These are phyloP conservation scores for Colletotrichum costaricense DNA, from an alignment of 2,329 filamentous ascomycete genomes.

Conservation along the genomic window DNA sequence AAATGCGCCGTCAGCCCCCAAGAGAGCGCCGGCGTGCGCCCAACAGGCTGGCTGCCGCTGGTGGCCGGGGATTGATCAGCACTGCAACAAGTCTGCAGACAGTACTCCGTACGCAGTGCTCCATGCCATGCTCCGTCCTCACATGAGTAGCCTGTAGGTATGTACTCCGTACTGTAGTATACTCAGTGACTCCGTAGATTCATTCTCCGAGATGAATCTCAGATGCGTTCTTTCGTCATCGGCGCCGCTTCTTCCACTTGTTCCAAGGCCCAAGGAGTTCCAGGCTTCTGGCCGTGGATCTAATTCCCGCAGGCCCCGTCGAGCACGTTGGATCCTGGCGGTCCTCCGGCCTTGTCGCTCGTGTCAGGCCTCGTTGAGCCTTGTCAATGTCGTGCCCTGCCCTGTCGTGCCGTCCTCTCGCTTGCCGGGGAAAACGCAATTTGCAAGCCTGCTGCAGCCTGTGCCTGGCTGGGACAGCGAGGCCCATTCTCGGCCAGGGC, in stretches of 20 bases:
- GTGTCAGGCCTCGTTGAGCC: not conserved
- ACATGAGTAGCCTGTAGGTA: too few species aligned
- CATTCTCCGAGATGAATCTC: constrained; percentile 3
- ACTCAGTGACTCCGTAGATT: too few species aligned
- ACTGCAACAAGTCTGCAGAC: not conserved
- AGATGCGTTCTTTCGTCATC: constrained; percentile 33
- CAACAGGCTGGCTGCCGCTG: not conserved
- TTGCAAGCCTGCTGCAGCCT: constrained; percentile 6
- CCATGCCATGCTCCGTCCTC: too few species aligned
- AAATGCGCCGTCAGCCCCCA: constrained; percentile 28
- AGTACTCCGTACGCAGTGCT: not conserved
- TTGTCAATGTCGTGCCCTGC: constrained; percentile 24
- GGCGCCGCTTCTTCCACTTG: constrained; percentile 24
- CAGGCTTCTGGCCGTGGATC: constrained; percentile 31
- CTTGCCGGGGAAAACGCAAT: constrained; percentile 17
- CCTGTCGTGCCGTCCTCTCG: constrained; percentile 20
- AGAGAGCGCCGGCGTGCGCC: not conserved
- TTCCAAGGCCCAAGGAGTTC: constrained; percentile 28
- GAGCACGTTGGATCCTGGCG: constrained; percentile 12
- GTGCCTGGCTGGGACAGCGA: not conserved
- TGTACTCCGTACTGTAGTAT: too few species aligned
- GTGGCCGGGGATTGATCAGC: not conserved
- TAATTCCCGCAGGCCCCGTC: constrained; percentile 34
- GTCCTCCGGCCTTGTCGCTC: not conserved
- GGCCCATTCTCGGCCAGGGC: constrained; percentile 18